These are phyloP conservation scores for Melaleuca alternifolia DNA, from an alignment of 345 rosid species.

Conservation along the genomic window DNA sequence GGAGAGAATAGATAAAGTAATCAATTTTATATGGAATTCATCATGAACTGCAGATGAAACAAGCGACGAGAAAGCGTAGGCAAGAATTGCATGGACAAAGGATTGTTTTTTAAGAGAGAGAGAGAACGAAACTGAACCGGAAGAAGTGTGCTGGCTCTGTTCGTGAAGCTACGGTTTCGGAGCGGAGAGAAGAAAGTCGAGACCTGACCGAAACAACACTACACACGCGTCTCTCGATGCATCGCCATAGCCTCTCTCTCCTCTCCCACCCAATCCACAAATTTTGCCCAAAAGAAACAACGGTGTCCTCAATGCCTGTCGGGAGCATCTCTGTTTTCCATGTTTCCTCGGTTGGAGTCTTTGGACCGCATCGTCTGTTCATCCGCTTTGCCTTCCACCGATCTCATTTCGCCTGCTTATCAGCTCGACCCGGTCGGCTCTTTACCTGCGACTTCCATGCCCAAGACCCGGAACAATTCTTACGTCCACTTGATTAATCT, in stretches of 20 bases:
- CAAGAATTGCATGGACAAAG: neutral
- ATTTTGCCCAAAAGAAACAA: neutral
- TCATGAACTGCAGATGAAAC: neutral
- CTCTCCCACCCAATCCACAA: neutral
- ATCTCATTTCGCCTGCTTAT: neutral
- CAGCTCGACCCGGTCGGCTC: neutral
- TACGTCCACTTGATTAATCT: neutral
- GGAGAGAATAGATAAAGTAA: neutral
- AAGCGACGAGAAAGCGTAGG: neutral
- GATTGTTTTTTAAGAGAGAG: neutral
- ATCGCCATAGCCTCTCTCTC: neutral
- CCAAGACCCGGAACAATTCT: neutral
- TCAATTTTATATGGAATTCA: neutral
- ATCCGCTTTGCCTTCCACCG: neutral
- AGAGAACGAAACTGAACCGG: neutral
- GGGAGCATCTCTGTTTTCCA: neutral
- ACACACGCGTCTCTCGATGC: neutral
- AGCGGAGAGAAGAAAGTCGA: neutral
- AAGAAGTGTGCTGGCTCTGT: neutral
- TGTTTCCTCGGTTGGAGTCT: neutral
- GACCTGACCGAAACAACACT: neutral
- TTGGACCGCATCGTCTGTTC: neutral
- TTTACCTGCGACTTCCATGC: neutral
- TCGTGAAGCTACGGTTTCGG: neutral
- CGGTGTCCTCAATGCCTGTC: neutral